Conservation (phyloP, 78 protist species). For the Cavenderia fasciculata region DNA sequence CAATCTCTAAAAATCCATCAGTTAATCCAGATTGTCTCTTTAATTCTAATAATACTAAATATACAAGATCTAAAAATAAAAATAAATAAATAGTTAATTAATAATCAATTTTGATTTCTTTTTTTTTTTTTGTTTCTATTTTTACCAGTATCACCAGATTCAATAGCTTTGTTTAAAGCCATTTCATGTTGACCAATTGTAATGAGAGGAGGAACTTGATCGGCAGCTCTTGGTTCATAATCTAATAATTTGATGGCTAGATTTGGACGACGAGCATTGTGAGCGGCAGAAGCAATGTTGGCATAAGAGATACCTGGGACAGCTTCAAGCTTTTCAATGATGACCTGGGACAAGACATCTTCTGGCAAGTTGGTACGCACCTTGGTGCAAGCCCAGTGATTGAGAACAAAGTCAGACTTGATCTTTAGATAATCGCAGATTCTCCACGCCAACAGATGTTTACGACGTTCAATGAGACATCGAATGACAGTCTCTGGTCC, state of each 20-base stretch:
- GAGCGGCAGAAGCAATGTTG: constrained; percentile 86
- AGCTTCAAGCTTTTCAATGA: constrained; percentile 68
- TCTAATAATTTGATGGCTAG: constrained; percentile 89
- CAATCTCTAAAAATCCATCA: constrained; percentile 18
- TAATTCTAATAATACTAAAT: constrained; percentile 32
- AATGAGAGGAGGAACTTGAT: constrained; percentile 92
- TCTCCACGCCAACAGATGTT: constrained; percentile 89
- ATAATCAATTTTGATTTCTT: too few species aligned
- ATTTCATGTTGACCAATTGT: constrained; percentile 77
- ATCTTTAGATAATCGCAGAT: constrained; percentile 80
- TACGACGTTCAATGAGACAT: constrained; percentile 80
- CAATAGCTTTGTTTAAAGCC: constrained; percentile 90
- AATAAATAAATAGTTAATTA: too few species aligned
- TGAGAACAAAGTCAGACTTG: constrained; percentile 59
- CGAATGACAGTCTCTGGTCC: constrained; percentile 80
- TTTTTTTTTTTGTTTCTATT: too few species aligned
- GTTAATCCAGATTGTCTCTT: not conserved
- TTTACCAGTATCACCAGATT: constrained; percentile 90
- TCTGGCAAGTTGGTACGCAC: constrained; percentile 39
- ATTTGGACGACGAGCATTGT: constrained; percentile 1
- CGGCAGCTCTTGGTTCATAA: constrained; percentile 90
- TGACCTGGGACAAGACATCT: constrained; percentile 27
- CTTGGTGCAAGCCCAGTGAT: constrained; percentile 78
- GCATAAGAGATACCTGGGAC: constrained; percentile 88
- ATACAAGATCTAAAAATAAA: too few species aligned